These are phyloP conservation scores for Eucalyptus cloeziana DNA, from an alignment of 345 rosid species.

Conservation along the genomic window DNA sequence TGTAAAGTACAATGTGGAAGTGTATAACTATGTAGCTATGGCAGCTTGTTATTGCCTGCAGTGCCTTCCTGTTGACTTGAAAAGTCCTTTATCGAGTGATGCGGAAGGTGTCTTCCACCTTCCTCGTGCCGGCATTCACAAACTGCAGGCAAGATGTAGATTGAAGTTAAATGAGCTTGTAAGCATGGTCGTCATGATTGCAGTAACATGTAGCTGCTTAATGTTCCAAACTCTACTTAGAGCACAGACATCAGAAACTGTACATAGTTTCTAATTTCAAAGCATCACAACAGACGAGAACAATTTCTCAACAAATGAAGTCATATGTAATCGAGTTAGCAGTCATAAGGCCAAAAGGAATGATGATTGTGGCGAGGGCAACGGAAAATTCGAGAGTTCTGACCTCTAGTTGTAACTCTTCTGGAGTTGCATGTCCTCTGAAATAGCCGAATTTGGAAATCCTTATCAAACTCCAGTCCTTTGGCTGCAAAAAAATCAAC, in stretches of 20 bases:
- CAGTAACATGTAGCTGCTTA: background rate
- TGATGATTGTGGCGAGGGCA: background rate
- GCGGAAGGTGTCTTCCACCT: constrained; percentile 35
- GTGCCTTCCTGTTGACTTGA: background rate
- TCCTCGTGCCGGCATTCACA: constrained; percentile 21
- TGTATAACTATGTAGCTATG: background rate
- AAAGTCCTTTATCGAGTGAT: constrained; percentile 6
- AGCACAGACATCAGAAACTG: background rate
- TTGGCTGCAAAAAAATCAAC: constrained; percentile 1
- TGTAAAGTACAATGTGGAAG: background rate
- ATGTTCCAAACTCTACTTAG: background rate
- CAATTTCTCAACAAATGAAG: background rate
- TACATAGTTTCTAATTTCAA: background rate
- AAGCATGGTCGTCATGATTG: background rate
- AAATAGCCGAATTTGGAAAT: constrained; percentile 31
- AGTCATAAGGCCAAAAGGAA: background rate
- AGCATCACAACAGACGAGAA: background rate
- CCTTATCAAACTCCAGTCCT: constrained; percentile 42
- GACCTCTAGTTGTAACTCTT: constrained; percentile 36
- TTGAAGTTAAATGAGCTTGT: background rate
- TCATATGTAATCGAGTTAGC: background rate
- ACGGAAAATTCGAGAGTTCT: background rate
- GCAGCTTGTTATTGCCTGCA: background rate
- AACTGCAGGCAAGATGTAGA: constrained; percentile 16
- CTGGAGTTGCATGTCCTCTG: constrained; percentile 32